phyloP scores from a whole-genome alignment of 1,284 basidiomycete species.

The Ganoderma leucocontextum region DNA sequence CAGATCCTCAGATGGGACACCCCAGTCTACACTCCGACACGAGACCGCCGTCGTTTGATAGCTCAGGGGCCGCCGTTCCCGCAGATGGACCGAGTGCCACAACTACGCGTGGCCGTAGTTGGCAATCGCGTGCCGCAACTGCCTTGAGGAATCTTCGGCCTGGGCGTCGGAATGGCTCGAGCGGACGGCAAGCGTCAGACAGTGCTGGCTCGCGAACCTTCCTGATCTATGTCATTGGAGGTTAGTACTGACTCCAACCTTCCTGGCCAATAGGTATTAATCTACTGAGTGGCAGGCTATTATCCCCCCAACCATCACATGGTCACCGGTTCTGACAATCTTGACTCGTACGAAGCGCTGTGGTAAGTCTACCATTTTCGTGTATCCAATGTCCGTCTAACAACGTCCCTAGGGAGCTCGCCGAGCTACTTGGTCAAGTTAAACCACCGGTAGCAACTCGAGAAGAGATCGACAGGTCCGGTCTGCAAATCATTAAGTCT shows the following conservation, averaged over 20 bases:
- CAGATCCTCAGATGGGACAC: slow-evolving; percentile 13
- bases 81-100: slow-evolving; percentile 18
- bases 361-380: slow-evolving; percentile 54
- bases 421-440: slow-evolving; percentile 78
- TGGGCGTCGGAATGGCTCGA: slow-evolving; percentile 45
- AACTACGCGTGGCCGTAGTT: slow-evolving; percentile 40
- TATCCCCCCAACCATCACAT: slow-evolving; percentile 89
- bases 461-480: slow-evolving; percentile 85
- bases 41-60: slow-evolving; percentile 20
- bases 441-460: slow-evolving; percentile 83
- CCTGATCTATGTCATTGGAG: slow-evolving; percentile 84
- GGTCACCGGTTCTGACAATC: slow-evolving; percentile 76
- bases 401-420: slow-evolving; percentile 63
- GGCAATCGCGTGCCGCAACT: slow-evolving; percentile 53
- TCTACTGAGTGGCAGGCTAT: slow-evolving; percentile 59
- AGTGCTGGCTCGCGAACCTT: slow-evolving; percentile 71
- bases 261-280: neutral
- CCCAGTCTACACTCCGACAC: slow-evolving; percentile 14
- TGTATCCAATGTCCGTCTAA: slow-evolving; percentile 3
- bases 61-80: slow-evolving; percentile 18
- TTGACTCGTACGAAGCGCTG: slow-evolving; percentile 82
- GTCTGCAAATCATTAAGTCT: slow-evolving; percentile 75
- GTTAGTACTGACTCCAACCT: slow-evolving; percentile 44
- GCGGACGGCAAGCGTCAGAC: slow-evolving; percentile 40
- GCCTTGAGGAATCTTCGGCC: slow-evolving; percentile 63